These are phyloP conservation scores for Leccinum obscurum DNA, from an alignment of 768 basidiomycete species.

Conservation along the genomic window DNA sequence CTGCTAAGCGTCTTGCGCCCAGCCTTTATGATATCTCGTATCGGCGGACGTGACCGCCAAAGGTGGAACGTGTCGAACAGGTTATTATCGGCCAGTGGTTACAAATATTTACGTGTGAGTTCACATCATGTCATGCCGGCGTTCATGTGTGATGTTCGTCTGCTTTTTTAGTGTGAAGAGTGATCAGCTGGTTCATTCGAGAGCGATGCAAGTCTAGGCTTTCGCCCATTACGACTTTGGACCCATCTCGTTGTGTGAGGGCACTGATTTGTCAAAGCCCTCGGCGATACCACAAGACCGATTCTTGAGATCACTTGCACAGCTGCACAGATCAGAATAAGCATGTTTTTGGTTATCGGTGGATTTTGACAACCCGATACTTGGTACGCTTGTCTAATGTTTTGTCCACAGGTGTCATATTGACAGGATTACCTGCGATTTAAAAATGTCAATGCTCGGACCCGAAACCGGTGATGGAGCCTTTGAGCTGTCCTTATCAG, in stretches of 20 bases:
- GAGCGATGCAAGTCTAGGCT: background rate
- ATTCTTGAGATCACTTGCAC: background rate
- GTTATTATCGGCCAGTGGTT: slow-evolving; percentile 4
- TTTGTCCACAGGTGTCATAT: slow-evolving; percentile 4
- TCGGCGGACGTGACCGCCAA: slow-evolving; percentile 12
- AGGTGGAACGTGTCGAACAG: slow-evolving; percentile 7
- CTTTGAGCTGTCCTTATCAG: background rate
- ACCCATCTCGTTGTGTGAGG: slow-evolving; percentile 6
- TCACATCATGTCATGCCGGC: background rate
- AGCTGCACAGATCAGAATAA: slow-evolving; percentile 7
- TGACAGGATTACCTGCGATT: background rate
- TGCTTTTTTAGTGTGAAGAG: slow-evolving; percentile 12
- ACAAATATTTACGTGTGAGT: slow-evolving; percentile 15
- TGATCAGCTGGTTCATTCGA: slow-evolving; percentile 5
- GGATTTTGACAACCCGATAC: slow-evolving; percentile 1
- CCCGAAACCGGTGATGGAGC: slow-evolving; percentile 6
- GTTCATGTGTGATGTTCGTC: background rate
- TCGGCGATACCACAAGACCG: slow-evolving; percentile 18
- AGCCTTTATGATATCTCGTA: slow-evolving; percentile 13
- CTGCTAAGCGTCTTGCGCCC: slow-evolving; percentile 8
- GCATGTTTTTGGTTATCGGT: slow-evolving; percentile 6
- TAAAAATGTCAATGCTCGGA: slow-evolving; percentile 7
- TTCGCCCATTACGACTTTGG: background rate
- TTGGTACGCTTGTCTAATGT: slow-evolving; percentile 5
- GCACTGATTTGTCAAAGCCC: slow-evolving; percentile 6